phyloP scores from a whole-genome alignment of 2,329 filamentous ascomycete species.

The Pseudogymnoascus sp. region DNA sequence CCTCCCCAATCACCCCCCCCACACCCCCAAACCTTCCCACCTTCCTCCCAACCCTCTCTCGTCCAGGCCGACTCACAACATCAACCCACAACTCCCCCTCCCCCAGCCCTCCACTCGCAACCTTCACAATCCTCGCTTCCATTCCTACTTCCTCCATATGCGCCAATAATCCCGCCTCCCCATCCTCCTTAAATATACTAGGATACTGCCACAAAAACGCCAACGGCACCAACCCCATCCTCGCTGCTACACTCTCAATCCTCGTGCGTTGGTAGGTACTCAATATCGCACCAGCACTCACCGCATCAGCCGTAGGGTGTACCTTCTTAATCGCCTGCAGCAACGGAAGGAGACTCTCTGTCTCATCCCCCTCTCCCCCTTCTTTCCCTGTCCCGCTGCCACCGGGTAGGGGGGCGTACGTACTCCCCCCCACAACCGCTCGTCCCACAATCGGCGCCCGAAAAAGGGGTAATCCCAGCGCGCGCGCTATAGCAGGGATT shows the following conservation, averaged over 20 bases:
- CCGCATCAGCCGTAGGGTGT: slow-evolving; percentile 75
- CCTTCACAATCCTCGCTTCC: slow-evolving; percentile 89
- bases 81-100: slow-evolving; percentile 73
- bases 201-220: slow-evolving; percentile 93
- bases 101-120: slow-evolving; percentile 82
- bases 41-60: slow-evolving; percentile 40
- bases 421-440: slow-evolving; percentile 60
- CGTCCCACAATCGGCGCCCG: slow-evolving; percentile 65
- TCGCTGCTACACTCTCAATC: slow-evolving; percentile 83
- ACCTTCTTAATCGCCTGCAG: slow-evolving; percentile 54
- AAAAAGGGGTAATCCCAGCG: slow-evolving; percentile 75
- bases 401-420: slow-evolving; percentile 48
- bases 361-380: slow-evolving; percentile 54
- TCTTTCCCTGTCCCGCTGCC: too few relatives aligned
- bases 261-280: slow-evolving; percentile 93
- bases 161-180: slow-evolving; percentile 48
- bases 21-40: slow-evolving; percentile 60
- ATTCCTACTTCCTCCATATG: slow-evolving; percentile 75
- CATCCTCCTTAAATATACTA: slow-evolving; percentile 52
- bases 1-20: slow-evolving; percentile 78
- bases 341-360: slow-evolving; percentile 74
- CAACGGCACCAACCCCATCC: slow-evolving; percentile 73
- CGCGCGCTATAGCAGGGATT: slow-evolving; percentile 73
- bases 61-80: slow-evolving; percentile 51
- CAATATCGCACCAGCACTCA: slow-evolving; percentile 85